phyloP scores from a whole-genome alignment of 2,329 filamentous ascomycete species.

The Myriosclerotinia duriaeana region DNA sequence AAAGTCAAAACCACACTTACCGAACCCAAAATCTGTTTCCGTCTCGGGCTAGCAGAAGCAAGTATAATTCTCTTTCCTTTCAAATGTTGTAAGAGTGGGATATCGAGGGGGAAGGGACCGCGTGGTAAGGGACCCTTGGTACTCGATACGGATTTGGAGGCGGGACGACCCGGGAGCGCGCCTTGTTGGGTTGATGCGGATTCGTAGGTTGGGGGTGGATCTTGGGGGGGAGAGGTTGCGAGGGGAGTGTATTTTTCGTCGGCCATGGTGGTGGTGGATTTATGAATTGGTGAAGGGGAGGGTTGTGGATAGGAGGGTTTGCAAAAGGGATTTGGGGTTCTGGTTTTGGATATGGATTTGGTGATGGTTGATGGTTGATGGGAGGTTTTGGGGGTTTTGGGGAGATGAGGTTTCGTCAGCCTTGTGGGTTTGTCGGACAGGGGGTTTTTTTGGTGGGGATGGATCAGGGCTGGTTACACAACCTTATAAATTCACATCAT shows the following conservation, averaged over 20 bases:
- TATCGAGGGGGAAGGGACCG: constrained; percentile 66
- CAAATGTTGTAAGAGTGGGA: constrained; percentile 77
- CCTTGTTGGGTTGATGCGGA: constrained; percentile 33
- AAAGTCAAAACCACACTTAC: constrained; percentile 43
- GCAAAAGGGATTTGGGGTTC: neutral
- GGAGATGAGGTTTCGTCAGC: constrained; percentile 14
- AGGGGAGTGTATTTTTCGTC: constrained; percentile 2
- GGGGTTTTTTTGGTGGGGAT: constrained; percentile 10
- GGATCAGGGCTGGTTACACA: too few species aligned
- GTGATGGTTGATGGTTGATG: neutral
- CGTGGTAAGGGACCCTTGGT: constrained; percentile 32
- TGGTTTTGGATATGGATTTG: too few species aligned
- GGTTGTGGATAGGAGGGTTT: too few species aligned
- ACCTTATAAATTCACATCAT: neutral
- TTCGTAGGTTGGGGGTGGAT: constrained; percentile 37
- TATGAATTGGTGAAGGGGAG: neutral
- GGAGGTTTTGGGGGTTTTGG: neutral
- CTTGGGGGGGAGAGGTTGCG: constrained; percentile 2
- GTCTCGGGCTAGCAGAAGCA: constrained; percentile 82
- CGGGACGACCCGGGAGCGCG: constrained; percentile 30
- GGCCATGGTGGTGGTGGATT: neutral
- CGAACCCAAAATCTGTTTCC: constrained; percentile 76
- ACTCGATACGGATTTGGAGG: constrained; percentile 23
- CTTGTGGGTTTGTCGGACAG: constrained; percentile 4
- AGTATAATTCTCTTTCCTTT: constrained; percentile 81